Conservation (phyloP, 2,329 filamentous ascomycete species). For the Passalora sequoiae region DNA sequence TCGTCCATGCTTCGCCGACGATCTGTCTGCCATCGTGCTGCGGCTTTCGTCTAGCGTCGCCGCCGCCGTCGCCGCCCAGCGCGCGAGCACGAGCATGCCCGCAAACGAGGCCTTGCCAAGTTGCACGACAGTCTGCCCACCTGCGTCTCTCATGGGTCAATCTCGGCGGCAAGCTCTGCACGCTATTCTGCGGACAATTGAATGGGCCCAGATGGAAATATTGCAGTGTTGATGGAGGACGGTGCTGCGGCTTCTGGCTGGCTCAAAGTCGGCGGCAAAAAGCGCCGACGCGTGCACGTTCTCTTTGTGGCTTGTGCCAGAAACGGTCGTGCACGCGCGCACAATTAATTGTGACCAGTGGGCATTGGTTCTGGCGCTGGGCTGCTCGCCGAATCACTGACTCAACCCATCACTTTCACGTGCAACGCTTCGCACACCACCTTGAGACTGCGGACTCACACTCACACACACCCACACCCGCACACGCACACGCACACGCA, state of each 20-base stretch:
- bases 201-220: neutral
- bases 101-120: no score
- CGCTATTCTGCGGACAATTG: neutral
- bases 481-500: no score
- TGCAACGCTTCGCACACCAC: no score
- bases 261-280: slow-evolving; percentile 17
- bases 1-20: no score
- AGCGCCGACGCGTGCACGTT: slow-evolving; percentile 7
- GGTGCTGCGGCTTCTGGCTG: slow-evolving; percentile 4
- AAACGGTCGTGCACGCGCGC: neutral
- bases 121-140: no score
- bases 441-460: no score
- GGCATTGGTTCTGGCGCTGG: no score
- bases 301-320: neutral
- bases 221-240: neutral
- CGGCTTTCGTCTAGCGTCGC: neutral
- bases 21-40: neutral
- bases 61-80: neutral
- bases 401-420: no score
- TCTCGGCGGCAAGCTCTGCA: slow-evolving; percentile 14
- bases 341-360: no score
- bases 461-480: no score
- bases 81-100: no score
- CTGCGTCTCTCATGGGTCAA: slow-evolving; percentile 15
- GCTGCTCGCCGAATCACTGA: no score